Evolutionary conservation across 2,329 filamentous ascomycete genomes (phyloP), one percentile per base, ranked within the genome.

Genomic region (Pestalotiopsis sp.): DNA sequence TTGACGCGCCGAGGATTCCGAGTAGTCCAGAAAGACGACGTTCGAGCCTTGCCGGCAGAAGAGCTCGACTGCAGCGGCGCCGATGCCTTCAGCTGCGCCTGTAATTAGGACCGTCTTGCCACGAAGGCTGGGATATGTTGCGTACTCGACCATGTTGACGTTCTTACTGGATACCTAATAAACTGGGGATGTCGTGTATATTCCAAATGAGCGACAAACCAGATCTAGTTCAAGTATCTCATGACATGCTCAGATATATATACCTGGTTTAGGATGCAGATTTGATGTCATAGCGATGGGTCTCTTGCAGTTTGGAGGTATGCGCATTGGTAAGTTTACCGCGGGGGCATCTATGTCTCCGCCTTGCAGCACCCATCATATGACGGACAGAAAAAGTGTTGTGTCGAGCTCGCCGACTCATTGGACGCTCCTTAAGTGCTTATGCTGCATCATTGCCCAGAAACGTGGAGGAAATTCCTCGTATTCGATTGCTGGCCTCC

Each of bases 11-110:
- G 78, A 76, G 1, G 69, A n/a, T 39, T 77, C 71, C 1, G 75
- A 74, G 39, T 81, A 79, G 68, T 86, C 84, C 4, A 85, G 72
- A 71, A 86, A 81, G 39, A 84, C 71, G 61, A 85, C 83, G 14
- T 76, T 70, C n/a, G 79, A 78, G n/a, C 83, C 82, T 64, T 85
- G 83, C 2, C 76, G 73, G 66, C 80, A 79, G 71, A 85, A 85
- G 45, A 80, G 74, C 71, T 84, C 79, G 23, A 85, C 83, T 9
- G 80, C 78, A 1, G 80, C 74, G 1, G 82, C 80, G 45, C 84
- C 84, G 67, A 86, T 85, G 13, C 84, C 84, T 66, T 81, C 79
- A 39, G 83, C 83, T 2, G 82, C 84, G 45, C 84, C 84, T 0
- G 82, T 81, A 68, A 86, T 79, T 45, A 85, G 74, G 3, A 86